Conservation (phyloP, 2,329 filamentous ascomycete genomes). For the Atkinsonella texensis region DNA sequence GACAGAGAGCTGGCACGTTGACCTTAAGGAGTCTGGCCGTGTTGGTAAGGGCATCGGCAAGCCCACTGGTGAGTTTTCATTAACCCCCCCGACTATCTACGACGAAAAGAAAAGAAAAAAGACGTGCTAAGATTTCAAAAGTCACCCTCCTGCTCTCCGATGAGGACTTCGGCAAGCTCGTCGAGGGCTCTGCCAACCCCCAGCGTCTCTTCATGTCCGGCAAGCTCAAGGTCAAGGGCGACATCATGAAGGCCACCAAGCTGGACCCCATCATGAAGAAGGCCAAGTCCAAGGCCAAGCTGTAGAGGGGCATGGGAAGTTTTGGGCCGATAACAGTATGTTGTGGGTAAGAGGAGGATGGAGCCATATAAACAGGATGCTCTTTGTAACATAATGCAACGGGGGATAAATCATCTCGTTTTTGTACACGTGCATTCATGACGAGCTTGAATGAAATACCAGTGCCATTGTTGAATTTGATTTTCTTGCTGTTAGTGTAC, state of each 20-base stretch:
- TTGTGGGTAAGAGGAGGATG: neutral
- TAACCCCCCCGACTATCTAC: too few relatives aligned
- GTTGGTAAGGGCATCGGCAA: conserved; percentile 72
- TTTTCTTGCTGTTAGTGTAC: neutral
- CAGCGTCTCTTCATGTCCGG: conserved; percentile 97
- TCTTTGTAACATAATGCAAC: conserved; percentile 3
- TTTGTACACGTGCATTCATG: conserved; percentile 5
- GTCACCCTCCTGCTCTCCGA: conserved; percentile 82
- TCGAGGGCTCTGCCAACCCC: conserved; percentile 80
- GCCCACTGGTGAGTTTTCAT: conserved; percentile 55
- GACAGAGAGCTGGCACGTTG: conserved; percentile 83
- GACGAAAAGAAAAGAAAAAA: neutral
- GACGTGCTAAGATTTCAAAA: conserved; percentile 20
- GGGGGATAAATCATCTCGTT: neutral
- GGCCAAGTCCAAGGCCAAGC: conserved; percentile 72
- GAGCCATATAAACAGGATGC: neutral
- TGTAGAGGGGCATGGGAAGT: conserved; percentile 38
- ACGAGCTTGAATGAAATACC: conserved; percentile 9
- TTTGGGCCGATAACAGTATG: neutral
- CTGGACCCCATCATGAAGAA: conserved; percentile 87
- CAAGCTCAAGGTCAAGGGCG: conserved; percentile 95
- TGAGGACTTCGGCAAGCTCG: conserved; percentile 72
- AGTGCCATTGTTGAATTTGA: neutral
- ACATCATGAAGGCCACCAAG: conserved; percentile 98
- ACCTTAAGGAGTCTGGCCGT: conserved; percentile 79